phyloP scores from a whole-genome alignment of 331 rosid species.

The Acacia pycnantha region DNA sequence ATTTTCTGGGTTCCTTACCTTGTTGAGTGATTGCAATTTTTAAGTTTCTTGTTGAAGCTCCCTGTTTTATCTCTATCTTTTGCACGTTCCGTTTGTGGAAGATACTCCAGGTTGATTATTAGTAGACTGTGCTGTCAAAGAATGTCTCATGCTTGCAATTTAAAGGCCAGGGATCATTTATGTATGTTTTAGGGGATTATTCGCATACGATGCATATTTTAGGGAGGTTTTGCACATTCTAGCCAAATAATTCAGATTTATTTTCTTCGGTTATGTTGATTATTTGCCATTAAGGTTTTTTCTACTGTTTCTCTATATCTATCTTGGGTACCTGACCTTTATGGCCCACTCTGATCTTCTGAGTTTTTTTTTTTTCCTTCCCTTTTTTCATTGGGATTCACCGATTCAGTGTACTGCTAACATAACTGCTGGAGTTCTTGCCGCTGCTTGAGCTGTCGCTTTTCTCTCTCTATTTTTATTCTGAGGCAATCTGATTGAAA shows the following conservation, averaged over 20 bases:
- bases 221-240: neutral
- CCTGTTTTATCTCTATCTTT: neutral
- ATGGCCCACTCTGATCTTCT: constrained; percentile 36
- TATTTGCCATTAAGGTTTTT: neutral
- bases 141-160: neutral
- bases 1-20: neutral
- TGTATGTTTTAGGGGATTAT: neutral
- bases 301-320: neutral
- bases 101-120: neutral
- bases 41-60: neutral
- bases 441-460: constrained; percentile 30
- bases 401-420: constrained; percentile 40
- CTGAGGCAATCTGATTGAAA: neutral
- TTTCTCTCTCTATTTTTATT: constrained; percentile 21
- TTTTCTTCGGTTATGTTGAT: neutral
- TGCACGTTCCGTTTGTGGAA: neutral
- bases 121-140: neutral
- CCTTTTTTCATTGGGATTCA: constrained; percentile 26
- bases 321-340: neutral
- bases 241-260: neutral
- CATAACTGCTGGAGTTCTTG: constrained; percentile 35
- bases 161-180: neutral
- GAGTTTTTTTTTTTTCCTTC: neutral
- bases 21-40: neutral
- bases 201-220: neutral